Percentiles rank a stretch among this genome's conserved stretches.
phyloP scores from a whole-genome alignment of 139 green algal species.

The Auxenochlorella pyrenoidosa region DNA sequence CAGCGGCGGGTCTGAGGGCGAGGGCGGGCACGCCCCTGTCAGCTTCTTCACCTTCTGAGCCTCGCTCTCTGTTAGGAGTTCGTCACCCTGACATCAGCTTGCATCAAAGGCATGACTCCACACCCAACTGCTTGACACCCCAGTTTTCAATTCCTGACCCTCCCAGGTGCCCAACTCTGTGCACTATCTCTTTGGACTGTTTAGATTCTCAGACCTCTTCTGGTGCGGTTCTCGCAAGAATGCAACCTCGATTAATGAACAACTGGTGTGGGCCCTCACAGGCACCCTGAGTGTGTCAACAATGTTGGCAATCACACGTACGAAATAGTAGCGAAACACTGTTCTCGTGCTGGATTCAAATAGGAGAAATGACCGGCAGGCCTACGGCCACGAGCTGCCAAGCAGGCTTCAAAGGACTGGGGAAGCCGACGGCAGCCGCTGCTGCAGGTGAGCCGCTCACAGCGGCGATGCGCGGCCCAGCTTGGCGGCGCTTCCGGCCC shows the following conservation, averaged over 20 bases:
- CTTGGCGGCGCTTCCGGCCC: neutral
- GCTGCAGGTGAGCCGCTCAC: too few relatives aligned
- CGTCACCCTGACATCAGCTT: neutral
- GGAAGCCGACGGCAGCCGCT: too few relatives aligned
- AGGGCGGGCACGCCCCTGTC: neutral
- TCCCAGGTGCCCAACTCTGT: neutral
- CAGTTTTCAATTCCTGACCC: too few relatives aligned
- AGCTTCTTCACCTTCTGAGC: conserved; percentile 22
- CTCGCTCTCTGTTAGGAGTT: neutral
- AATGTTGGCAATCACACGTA: too few relatives aligned
- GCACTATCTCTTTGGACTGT: neutral
- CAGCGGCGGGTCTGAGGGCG: neutral
- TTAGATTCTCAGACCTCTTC: neutral
- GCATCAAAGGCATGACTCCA: neutral
- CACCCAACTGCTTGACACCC: too few relatives aligned
- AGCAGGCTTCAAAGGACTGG: too few relatives aligned
- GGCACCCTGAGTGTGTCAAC: too few relatives aligned
- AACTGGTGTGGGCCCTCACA: too few relatives aligned
- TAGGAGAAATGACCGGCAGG: neutral
- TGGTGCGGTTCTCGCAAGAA: too few relatives aligned
- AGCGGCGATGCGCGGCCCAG: neutral
- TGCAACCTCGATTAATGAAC: too few relatives aligned
- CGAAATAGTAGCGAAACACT: neutral
- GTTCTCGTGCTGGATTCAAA: neutral
- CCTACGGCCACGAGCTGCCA: too few relatives aligned